Percentiles rank a stretch among this genome's conserved stretches.
Conservation (phyloP, 2,329 filamentous ascomycete genomes). For the Metarhizium guizhouense region DNA sequence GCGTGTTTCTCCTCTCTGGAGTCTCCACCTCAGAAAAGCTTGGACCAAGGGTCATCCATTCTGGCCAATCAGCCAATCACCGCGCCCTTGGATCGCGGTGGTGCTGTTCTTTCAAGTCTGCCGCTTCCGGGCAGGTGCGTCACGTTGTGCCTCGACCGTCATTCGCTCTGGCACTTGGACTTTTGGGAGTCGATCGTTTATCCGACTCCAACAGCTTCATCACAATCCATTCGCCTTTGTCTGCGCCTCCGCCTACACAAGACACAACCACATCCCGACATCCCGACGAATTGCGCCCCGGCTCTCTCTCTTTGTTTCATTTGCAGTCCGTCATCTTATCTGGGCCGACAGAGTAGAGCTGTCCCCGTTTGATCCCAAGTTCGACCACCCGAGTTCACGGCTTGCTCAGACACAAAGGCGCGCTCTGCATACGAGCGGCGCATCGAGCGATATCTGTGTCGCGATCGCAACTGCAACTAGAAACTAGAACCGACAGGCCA, state of each 20-base stretch:
- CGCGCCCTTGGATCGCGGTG: not conserved
- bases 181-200: not conserved
- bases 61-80: not conserved
- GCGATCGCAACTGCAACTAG: not conserved
- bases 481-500: conserved; percentile 18
- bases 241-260: not conserved
- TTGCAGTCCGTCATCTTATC: not conserved
- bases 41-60: not conserved
- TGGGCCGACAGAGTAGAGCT: too few species aligned
- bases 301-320: not conserved
- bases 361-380: not conserved
- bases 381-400: not conserved
- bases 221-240: not conserved
- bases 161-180: not conserved
- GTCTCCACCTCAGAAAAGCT: not conserved
- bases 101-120: not conserved
- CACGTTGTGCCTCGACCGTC: conserved; percentile 1
- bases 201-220: not conserved
- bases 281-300: not conserved
- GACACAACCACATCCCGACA: not conserved
- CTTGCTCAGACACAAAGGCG: not conserved
- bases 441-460: not conserved
- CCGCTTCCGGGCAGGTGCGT: conserved; percentile 6
- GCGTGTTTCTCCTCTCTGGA: not conserved
- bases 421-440: not conserved